A percentile compares a stretch with the other conserved stretches of the same genome.
These are phyloP conservation scores for Sugiyamaella chiloensis DNA, from an alignment of 805 yeast genomes.

Conservation along the genomic window DNA sequence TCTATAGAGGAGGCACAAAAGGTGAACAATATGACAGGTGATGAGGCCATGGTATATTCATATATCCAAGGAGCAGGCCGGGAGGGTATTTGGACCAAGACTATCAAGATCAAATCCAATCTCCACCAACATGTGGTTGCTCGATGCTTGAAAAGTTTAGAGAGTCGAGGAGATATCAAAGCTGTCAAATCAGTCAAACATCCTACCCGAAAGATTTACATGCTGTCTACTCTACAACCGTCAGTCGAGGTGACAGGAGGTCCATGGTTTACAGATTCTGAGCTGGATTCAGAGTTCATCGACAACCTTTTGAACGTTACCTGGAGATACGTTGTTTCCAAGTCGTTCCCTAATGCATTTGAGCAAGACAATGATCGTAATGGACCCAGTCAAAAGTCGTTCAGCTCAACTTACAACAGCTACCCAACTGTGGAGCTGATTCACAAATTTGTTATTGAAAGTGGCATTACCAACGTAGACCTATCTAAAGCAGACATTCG, in stretches of 20 bases:
- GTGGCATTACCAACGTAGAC: conserved; percentile 80
- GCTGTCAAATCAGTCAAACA: conserved; percentile 82
- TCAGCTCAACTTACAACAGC: conserved; percentile 55
- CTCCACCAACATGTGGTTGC: conserved; percentile 88
- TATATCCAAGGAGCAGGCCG: conserved; percentile 90
- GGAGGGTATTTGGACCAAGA: conserved; percentile 95
- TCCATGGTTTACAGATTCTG: conserved; percentile 98
- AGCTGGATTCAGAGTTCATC: conserved; percentile 89
- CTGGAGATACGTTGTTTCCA: conserved; percentile 80
- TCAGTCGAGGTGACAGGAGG: conserved; percentile 97
- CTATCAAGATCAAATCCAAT: conserved; percentile 82
- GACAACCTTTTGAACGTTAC: conserved; percentile 77
- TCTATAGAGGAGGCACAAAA: conserved; percentile 69
- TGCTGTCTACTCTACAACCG: conserved; percentile 91
- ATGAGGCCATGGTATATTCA: conserved; percentile 87
- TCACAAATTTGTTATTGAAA: conserved; percentile 63
- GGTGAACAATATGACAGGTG: conserved; percentile 72
- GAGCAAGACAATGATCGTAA: conserved; percentile 26
- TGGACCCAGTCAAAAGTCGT: conserved; percentile 46
- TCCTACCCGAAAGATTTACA: conserved; percentile 93
- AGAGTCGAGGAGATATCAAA: conserved; percentile 78
- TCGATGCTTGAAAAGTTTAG: conserved; percentile 75
- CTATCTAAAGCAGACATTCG: conserved; percentile 70
- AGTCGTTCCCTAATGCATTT: conserved; percentile 73
- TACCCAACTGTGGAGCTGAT: conserved; percentile 74